Evolutionary conservation across 179 eudicot species (phyloP).

Genomic region (Drosera spatulata): DNA sequence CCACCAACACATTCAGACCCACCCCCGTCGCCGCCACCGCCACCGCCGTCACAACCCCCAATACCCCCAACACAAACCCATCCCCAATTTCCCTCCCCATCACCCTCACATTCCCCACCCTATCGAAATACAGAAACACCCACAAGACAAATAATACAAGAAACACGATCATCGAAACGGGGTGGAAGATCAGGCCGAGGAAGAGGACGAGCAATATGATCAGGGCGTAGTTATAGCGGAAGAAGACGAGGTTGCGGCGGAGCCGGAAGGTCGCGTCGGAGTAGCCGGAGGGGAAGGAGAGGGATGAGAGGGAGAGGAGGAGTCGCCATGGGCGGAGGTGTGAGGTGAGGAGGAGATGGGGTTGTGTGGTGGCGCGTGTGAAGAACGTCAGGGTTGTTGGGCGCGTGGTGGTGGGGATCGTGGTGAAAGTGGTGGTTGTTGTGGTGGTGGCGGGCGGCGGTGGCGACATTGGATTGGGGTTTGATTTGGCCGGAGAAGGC

Average conservation of each 20-base stretch:
- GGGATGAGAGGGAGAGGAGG: slow-evolving; percentile 30
- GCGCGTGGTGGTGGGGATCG: slow-evolving; percentile 4
- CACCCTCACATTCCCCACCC: slow-evolving; percentile 32
- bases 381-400: slow-evolving; percentile 18
- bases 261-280: slow-evolving; percentile 32
- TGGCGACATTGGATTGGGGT: slow-evolving; percentile 8
- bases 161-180: slow-evolving; percentile 62
- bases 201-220: slow-evolving; percentile 36
- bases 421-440: slow-evolving; percentile 3
- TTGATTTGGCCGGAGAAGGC: slow-evolving; percentile 1
- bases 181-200: slow-evolving; percentile 57
- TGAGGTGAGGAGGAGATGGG: slow-evolving; percentile 22
- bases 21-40: slow-evolving; percentile 50
- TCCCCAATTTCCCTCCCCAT: slow-evolving; percentile 31
- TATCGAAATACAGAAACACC: slow-evolving; percentile 42
- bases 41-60: slow-evolving; percentile 40
- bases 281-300: slow-evolving; percentile 49
- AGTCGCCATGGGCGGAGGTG: slow-evolving; percentile 58
- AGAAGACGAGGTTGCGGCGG: slow-evolving; percentile 52
- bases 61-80: slow-evolving; percentile 26
- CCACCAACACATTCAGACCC: slow-evolving; percentile 45
- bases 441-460: slow-evolving; percentile 16
- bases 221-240: slow-evolving; percentile 61
- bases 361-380: slow-evolving; percentile 24
- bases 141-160: slow-evolving; percentile 33